Evolutionary conservation across 169 alveolate genomes (phyloP).

Genomic region (Babesia bovis): DNA sequence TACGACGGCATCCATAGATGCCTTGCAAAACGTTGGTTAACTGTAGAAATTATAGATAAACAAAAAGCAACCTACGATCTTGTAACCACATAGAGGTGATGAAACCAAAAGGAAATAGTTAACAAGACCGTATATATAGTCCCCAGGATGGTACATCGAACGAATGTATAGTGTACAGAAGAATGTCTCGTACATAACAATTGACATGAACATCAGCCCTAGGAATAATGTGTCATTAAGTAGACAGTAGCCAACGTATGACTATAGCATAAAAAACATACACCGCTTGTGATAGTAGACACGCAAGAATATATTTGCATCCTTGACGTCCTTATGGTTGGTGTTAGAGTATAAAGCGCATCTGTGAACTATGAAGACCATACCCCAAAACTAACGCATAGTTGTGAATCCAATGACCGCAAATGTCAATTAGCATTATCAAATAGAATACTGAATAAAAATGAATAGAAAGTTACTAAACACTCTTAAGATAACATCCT

Average conservation of each 20-base stretch:
- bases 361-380: background rate
- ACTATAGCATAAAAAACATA: slow-evolving; percentile 11
- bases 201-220: slow-evolving; percentile 32
- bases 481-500: too few species aligned
- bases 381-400: slow-evolving; percentile 51
- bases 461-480: background rate
- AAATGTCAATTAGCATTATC: slow-evolving; percentile 35
- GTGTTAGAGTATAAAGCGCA: slow-evolving; percentile 38
- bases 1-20: slow-evolving; percentile 1
- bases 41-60: background rate
- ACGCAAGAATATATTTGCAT: slow-evolving; percentile 35
- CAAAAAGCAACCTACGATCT: slow-evolving; percentile 9
- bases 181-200: slow-evolving; percentile 40
- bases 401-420: slow-evolving; percentile 68
- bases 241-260: background rate
- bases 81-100: slow-evolving; percentile 20
- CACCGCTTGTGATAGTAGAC: slow-evolving; percentile 57
- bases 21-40: slow-evolving; percentile 32
- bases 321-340: slow-evolving; percentile 56
- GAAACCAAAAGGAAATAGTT: background rate
- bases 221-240: background rate
- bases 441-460: slow-evolving; percentile 31
- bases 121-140: background rate
- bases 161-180: slow-evolving; percentile 18
- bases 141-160: slow-evolving; percentile 1